phyloP scores from a whole-genome alignment of 352 stramenopile species.

The Pythium vanterpoolii region DNA sequence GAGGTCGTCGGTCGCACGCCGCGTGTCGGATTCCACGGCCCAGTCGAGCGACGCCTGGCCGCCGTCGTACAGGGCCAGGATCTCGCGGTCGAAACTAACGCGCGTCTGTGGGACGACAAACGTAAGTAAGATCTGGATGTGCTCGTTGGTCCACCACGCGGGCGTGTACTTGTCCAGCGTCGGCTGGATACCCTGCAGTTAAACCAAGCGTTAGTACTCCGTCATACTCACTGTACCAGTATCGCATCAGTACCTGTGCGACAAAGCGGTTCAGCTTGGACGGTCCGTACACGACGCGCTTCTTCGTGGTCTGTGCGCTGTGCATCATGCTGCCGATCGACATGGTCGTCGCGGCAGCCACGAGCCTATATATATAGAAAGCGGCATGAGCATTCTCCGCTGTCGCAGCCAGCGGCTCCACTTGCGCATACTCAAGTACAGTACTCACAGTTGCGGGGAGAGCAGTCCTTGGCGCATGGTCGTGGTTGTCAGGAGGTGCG shows the following conservation, averaged over 20 bases:
- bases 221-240: not conserved
- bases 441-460: constrained; percentile 1
- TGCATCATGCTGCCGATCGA: constrained; percentile 2
- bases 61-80: constrained; percentile 51
- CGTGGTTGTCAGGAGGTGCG: not conserved
- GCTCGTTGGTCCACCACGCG: constrained; percentile 70
- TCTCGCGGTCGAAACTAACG: constrained; percentile 54
- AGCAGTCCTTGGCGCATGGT: constrained; percentile 4
- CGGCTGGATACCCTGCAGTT: constrained; percentile 33
- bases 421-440: not conserved
- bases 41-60: constrained; percentile 69
- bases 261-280: constrained; percentile 70
- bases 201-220: not conserved
- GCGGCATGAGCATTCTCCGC: not conserved
- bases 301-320: constrained; percentile 16
- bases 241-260: constrained; percentile 26
- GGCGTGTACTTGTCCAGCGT: constrained; percentile 53
- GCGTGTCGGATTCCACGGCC: constrained; percentile 36
- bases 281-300: constrained; percentile 50
- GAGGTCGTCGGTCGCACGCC: constrained; percentile 1
- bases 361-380: not conserved
- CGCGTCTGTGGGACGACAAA: constrained; percentile 57
- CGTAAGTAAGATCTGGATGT: constrained; percentile 68
- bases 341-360: constrained; percentile 2
- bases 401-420: too few relatives aligned